Conservation (phyloP, 176 grass and related monocot species). For the barley (Hordeum vulgare) region MorexV3_pseudomolecules_assembly NC_058519.1:17260325-17260824, state of each 20-base stretch:
- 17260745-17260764: constrained; percentile 61
- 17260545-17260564: constrained; percentile 47
- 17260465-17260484: constrained; percentile 63
- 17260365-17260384: constrained; percentile 17
- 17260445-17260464: constrained; percentile 58
- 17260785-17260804: constrained; percentile 74
- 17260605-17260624: too few relatives aligned
- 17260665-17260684: constrained; percentile 85
- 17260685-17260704: constrained; percentile 73
- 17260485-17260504: constrained; percentile 70
- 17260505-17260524: constrained; percentile 84
- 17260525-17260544: constrained; percentile 76
- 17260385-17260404: constrained; percentile 86
- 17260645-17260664: constrained; percentile 20
- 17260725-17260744: constrained; percentile 69
- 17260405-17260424: constrained; percentile 60
- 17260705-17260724: constrained; percentile 71
- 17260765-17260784: constrained; percentile 71
- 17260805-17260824: constrained; percentile 29
- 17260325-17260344: not conserved
- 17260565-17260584: too few relatives aligned
- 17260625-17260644: too few relatives aligned
- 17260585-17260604: too few relatives aligned
- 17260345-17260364: constrained; percentile 20
- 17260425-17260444: constrained; percentile 52